These are phyloP conservation scores for Boletus sensibilis DNA, from an alignment of 768 basidiomycete species.

Conservation along the genomic window DNA sequence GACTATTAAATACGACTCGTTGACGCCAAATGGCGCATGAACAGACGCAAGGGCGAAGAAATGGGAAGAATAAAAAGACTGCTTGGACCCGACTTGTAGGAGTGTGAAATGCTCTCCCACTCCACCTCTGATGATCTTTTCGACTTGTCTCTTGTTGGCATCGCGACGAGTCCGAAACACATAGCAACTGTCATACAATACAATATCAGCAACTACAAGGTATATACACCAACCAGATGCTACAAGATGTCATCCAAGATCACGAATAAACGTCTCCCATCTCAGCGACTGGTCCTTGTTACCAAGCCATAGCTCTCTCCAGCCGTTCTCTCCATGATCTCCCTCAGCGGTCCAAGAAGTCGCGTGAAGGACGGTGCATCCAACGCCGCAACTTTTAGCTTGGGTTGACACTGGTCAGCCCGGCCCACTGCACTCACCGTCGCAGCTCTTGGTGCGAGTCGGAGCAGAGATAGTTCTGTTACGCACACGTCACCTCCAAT, in stretches of 20 bases:
- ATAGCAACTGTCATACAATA: neutral
- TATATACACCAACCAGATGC: conserved; percentile 10
- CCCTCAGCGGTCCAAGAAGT: conserved; percentile 86
- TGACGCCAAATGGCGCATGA: conserved; percentile 4
- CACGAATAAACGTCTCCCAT: neutral
- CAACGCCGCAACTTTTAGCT: conserved; percentile 90
- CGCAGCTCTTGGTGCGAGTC: conserved; percentile 89
- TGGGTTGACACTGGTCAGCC: conserved; percentile 46
- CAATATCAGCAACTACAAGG: conserved; percentile 3
- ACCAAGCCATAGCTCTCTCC: conserved; percentile 62
- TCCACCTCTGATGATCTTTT: conserved; percentile 1
- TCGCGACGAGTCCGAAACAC: conserved; percentile 19
- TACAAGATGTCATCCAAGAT: conserved; percentile 8
- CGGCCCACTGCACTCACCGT: conserved; percentile 79
- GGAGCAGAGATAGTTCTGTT: conserved; percentile 86
- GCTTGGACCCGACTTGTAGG: neutral
- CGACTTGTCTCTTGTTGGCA: conserved; percentile 24
- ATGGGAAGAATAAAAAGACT: neutral
- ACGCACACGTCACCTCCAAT: conserved; percentile 7
- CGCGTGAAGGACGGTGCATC: conserved; percentile 94
- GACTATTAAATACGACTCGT: neutral
- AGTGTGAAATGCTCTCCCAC: conserved; percentile 11
- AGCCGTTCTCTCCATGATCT: conserved; percentile 91
- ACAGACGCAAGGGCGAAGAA: conserved; percentile 1
- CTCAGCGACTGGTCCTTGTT: conserved; percentile 35